Conservation (phyloP, 441 rosid genomes). For the Aleurites moluccanus region DNA sequence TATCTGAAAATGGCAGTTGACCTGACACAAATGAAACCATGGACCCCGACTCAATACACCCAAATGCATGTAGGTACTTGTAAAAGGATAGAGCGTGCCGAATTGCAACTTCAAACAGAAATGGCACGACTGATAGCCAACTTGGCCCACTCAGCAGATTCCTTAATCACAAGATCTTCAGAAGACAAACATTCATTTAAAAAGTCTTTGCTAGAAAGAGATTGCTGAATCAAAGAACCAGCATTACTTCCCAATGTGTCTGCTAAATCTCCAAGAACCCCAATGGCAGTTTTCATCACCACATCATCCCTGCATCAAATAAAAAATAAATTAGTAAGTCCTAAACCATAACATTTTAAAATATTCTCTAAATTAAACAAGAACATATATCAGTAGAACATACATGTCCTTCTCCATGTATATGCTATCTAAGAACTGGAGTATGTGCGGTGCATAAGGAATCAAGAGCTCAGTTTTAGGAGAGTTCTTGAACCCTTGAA, state of each 20-base stretch:
- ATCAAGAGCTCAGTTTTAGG: constrained; percentile 53
- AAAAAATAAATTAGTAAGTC: not conserved
- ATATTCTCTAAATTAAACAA: not conserved
- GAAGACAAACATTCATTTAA: constrained; percentile 52
- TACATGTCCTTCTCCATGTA: constrained; percentile 61
- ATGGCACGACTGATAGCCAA: constrained; percentile 55
- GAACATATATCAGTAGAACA: constrained; percentile 23
- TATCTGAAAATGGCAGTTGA: constrained; percentile 41
- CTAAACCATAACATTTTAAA: not conserved
- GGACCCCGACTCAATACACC: constrained; percentile 49
- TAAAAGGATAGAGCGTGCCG: constrained; percentile 24
- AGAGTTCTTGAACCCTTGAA: constrained; percentile 60
- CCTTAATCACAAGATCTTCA: constrained; percentile 65
- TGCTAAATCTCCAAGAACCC: constrained; percentile 63
- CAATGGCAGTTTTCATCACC: constrained; percentile 61
- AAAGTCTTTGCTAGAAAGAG: constrained; percentile 54
- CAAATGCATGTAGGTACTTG: constrained; percentile 56
- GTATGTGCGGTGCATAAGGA: constrained; percentile 53
- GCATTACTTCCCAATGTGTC: constrained; percentile 59
- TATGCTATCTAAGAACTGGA: constrained; percentile 58
- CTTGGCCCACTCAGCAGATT: constrained; percentile 78
- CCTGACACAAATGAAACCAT: constrained; percentile 46
- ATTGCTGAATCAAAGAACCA: constrained; percentile 55
- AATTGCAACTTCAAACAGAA: constrained; percentile 43
- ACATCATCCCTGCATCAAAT: constrained; percentile 45